Conservation (phyloP, 768 basidiomycete species). For the Suillus fuscotomentosus region DNA sequence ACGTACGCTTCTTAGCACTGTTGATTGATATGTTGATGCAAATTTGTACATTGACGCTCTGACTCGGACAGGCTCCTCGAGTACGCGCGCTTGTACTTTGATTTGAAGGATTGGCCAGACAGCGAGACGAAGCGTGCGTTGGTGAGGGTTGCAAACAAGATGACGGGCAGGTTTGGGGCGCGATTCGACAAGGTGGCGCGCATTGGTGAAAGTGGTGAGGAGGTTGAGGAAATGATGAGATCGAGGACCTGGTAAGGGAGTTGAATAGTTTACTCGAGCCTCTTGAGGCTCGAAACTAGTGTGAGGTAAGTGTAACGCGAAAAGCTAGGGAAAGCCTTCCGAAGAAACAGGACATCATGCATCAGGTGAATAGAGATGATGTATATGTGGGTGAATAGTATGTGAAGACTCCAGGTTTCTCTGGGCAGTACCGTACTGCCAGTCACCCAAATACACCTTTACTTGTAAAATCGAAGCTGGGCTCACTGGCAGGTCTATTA, state of each 20-base stretch:
- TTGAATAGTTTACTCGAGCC: not conserved
- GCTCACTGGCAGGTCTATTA: too few relatives aligned
- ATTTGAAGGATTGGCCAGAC: conserved; percentile 59
- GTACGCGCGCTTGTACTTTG: conserved; percentile 65
- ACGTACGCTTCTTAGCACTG: conserved; percentile 20
- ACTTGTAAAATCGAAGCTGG: too few relatives aligned
- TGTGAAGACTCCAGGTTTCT: too few relatives aligned
- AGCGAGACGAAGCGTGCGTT: conserved; percentile 72
- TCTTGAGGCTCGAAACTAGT: not conserved
- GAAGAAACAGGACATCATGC: not conserved
- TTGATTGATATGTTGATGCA: conserved; percentile 4
- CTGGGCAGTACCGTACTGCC: too few relatives aligned
- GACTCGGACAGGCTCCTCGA: conserved; percentile 54
- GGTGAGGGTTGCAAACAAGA: conserved; percentile 53
- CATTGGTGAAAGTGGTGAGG: not conserved
- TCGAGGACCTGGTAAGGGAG: not conserved
- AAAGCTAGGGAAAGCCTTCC: not conserved
- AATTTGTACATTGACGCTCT: not conserved
- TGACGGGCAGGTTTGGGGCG: conserved; percentile 37
- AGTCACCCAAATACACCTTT: too few relatives aligned
- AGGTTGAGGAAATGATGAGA: not conserved
- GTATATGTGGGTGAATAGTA: too few relatives aligned
- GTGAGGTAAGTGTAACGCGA: not conserved
- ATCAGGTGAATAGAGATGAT: not conserved
- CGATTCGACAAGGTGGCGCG: conserved; percentile 10